Evolutionary conservation across 1,139 yeast species (phyloP).

Genomic region (Taphrina communis): DNA sequence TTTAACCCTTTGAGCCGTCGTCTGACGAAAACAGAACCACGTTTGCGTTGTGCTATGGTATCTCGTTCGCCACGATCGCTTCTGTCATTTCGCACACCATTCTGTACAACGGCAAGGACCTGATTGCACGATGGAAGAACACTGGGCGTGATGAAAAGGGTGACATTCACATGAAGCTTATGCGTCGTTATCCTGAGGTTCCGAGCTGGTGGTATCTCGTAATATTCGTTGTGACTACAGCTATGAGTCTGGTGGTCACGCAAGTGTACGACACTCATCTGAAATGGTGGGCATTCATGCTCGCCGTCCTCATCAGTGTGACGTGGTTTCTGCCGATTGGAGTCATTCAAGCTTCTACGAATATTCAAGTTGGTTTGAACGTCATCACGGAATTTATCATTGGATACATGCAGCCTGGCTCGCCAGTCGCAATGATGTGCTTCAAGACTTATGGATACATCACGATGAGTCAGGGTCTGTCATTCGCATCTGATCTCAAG

Average conservation of each 20-base stretch:
- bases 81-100: slow-evolving; percentile 62
- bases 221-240: slow-evolving; percentile 58
- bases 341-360: slow-evolving; percentile 45
- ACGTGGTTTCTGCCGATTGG: slow-evolving; percentile 45
- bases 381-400: slow-evolving; percentile 67
- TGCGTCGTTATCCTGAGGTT: slow-evolving; percentile 64
- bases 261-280: slow-evolving; percentile 55
- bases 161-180: slow-evolving; percentile 69
- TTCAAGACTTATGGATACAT: slow-evolving; percentile 67
- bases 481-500: slow-evolving; percentile 64
- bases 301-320: slow-evolving; percentile 57
- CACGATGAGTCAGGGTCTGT: slow-evolving; percentile 64
- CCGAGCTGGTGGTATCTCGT: slow-evolving; percentile 64
- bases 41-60: slow-evolving; percentile 64
- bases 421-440: slow-evolving; percentile 65
- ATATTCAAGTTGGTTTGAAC: slow-evolving; percentile 60
- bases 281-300: slow-evolving; percentile 50
- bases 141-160: slow-evolving; percentile 56
- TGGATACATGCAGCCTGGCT: slow-evolving; percentile 69
- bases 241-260: slow-evolving; percentile 60
- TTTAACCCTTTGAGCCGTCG: too few species aligned
- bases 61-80: slow-evolving; percentile 66
- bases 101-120: slow-evolving; percentile 63
- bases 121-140: slow-evolving; percentile 57
- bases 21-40: slow-evolving; percentile 54